These are phyloP conservation scores for Phytophthora tubulina DNA, from an alignment of 352 stramenopile species.

Conservation along the genomic window DNA sequence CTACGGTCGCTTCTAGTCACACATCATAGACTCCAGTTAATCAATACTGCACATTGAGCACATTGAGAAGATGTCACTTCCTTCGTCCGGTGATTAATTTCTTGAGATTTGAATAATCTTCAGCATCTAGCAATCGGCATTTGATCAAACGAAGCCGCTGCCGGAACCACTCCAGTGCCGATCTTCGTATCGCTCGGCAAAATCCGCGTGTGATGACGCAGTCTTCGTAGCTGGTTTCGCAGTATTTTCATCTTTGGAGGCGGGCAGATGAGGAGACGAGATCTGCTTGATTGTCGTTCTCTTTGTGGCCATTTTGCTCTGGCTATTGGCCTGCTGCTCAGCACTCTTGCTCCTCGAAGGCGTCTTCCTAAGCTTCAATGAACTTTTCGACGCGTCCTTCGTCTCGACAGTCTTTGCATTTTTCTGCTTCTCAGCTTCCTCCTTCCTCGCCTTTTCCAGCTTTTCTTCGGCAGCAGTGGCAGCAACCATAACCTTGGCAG, in stretches of 20 bases:
- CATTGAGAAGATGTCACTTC: slow-evolving; percentile 3
- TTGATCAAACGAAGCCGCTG: slow-evolving; percentile 49
- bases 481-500: slow-evolving; percentile 44
- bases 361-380: slow-evolving; percentile 27
- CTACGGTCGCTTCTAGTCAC: slow-evolving; percentile 72
- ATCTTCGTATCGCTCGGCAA: slow-evolving; percentile 46
- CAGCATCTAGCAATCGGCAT: slow-evolving; percentile 1
- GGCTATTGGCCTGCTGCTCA: background rate
- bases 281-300: slow-evolving; percentile 33
- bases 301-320: background rate
- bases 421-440: slow-evolving; percentile 7
- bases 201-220: slow-evolving; percentile 36
- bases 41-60: background rate
- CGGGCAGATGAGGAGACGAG: background rate
- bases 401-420: slow-evolving; percentile 1
- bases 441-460: slow-evolving; percentile 33
- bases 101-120: slow-evolving; percentile 14
- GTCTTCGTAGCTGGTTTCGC: slow-evolving; percentile 8
- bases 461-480: slow-evolving; percentile 44
- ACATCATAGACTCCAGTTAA: slow-evolving; percentile 6
- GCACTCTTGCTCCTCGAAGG: slow-evolving; percentile 10
- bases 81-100: slow-evolving; percentile 15
- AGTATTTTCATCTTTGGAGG: slow-evolving; percentile 15
- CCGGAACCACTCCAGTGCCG: slow-evolving; percentile 54
- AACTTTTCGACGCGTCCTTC: slow-evolving; percentile 14